Conservation (phyloP, 306 rosid species). For the Quercus variabilis region DNA sequence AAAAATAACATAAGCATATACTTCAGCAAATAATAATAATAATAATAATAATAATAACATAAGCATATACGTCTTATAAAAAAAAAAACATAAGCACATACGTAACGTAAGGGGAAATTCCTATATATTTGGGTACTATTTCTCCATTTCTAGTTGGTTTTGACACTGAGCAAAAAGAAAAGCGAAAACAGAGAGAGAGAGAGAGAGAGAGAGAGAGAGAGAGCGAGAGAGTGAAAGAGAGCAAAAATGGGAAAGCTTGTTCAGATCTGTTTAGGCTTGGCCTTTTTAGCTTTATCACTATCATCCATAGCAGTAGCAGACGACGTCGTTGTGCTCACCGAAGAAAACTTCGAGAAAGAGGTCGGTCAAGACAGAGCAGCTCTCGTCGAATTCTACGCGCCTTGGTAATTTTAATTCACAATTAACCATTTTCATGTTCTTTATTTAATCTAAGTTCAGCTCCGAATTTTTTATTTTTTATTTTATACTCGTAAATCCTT, state of each 20-base stretch:
- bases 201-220: not conserved
- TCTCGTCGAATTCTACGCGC: slow-evolving; percentile 96
- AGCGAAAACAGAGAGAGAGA: not conserved
- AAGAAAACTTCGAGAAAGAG: slow-evolving; percentile 82
- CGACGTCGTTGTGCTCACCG: slow-evolving; percentile 84
- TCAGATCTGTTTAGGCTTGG: slow-evolving; percentile 60
- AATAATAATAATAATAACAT: no score
- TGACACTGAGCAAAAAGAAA: not conserved
- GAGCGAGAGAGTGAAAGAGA: not conserved
- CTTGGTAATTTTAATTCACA: slow-evolving; percentile 48
- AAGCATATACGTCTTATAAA: no score
- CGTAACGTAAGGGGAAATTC: no score
- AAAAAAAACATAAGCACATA: no score
- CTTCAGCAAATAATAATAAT: no score
- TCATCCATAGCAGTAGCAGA: slow-evolving; percentile 71
- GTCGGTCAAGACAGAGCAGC: slow-evolving; percentile 88
- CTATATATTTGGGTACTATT: no score
- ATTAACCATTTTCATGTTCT: not conserved
- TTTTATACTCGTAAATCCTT: not conserved
- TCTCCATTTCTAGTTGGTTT: not conserved
- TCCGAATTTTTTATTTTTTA: not conserved
- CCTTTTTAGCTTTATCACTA: slow-evolving; percentile 44
- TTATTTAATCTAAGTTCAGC: not conserved
- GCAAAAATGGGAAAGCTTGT: slow-evolving; percentile 31
- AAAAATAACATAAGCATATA: no score